Conservation (phyloP, 2,329 filamentous ascomycete genomes). For the Botrytis aclada region DNA sequence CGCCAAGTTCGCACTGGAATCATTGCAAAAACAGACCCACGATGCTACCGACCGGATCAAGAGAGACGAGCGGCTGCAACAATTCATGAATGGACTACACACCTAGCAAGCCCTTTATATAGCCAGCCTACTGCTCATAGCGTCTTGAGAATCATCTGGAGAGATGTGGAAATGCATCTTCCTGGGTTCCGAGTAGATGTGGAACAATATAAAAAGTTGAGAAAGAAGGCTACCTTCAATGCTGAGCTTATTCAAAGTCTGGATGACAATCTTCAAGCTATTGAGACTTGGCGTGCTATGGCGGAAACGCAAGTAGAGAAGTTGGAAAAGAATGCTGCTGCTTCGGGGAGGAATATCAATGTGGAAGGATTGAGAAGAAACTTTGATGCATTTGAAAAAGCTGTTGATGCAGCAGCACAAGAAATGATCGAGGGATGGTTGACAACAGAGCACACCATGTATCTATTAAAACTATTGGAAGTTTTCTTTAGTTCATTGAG, state of each 20-base stretch:
- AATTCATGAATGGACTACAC: conserved; percentile 15
- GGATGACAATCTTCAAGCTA: conserved; percentile 13
- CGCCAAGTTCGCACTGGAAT: conserved; percentile 15
- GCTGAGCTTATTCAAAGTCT: neutral
- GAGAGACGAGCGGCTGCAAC: conserved; percentile 10
- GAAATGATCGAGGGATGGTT: conserved; percentile 5
- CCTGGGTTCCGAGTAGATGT: neutral
- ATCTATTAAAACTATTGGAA: conserved; percentile 5
- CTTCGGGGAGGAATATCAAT: neutral
- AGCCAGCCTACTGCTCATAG: conserved; percentile 6
- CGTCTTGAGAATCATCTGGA: conserved; percentile 13
- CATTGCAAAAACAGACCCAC: conserved; percentile 14
- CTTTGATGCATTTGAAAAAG: conserved; percentile 3
- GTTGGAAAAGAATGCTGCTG: conserved; percentile 5
- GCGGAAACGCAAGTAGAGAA: conserved; percentile 9
- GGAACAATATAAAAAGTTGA: neutral
- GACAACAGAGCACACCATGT: neutral
- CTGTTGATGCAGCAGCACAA: conserved; percentile 11
- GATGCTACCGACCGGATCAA: neutral
- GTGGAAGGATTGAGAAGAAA: conserved; percentile 4
- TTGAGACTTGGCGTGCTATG: conserved; percentile 13
- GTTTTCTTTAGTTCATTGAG: conserved; percentile 8
- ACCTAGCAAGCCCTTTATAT: conserved; percentile 13
- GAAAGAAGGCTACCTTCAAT: neutral
- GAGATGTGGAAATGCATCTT: conserved; percentile 18